These are phyloP conservation scores for Podospora anserina DNA, from an alignment of 495 filamentous ascomycete species.

Conservation along the genomic window DNA sequence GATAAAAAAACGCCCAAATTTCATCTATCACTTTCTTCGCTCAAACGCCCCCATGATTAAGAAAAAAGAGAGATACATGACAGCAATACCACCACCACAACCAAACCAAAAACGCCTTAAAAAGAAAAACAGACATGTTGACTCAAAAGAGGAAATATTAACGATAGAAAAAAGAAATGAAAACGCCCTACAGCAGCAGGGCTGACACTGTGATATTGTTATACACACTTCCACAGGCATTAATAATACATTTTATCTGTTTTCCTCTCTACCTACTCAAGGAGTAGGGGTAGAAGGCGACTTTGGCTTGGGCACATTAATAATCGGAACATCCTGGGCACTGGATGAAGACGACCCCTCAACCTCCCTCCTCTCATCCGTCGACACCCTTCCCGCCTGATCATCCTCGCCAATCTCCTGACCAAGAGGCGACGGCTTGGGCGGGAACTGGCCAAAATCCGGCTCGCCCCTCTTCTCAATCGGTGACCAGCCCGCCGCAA, in stretches of 20 bases:
- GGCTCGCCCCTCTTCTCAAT: constrained; percentile 53
- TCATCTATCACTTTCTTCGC: not conserved
- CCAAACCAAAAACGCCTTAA: not conserved
- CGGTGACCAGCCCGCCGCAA: constrained; percentile 82
- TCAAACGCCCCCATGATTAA: not conserved
- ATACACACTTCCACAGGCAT: not conserved
- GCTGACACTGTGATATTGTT: not conserved
- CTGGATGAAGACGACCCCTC: constrained; percentile 11
- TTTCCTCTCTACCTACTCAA: not conserved
- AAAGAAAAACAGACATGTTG: not conserved
- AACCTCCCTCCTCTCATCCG: constrained; percentile 42
- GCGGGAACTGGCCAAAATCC: constrained; percentile 29
- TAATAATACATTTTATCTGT: not conserved
- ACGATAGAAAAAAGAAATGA: not conserved
- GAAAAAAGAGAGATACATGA: not conserved
- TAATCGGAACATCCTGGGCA: constrained; percentile 39
- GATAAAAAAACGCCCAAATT: not conserved
- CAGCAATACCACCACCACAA: too few species aligned
- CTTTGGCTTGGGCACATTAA: constrained; percentile 40
- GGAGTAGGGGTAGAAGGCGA: constrained; percentile 14
- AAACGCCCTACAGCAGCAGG: not conserved
- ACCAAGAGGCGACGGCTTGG: constrained; percentile 14
- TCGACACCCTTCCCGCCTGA: constrained; percentile 20
- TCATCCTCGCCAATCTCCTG: constrained; percentile 23
- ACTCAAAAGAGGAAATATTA: not conserved